Evolutionary conservation across 306 rosid species (phyloP).

Genomic region (Inga oerstediana): DNA sequence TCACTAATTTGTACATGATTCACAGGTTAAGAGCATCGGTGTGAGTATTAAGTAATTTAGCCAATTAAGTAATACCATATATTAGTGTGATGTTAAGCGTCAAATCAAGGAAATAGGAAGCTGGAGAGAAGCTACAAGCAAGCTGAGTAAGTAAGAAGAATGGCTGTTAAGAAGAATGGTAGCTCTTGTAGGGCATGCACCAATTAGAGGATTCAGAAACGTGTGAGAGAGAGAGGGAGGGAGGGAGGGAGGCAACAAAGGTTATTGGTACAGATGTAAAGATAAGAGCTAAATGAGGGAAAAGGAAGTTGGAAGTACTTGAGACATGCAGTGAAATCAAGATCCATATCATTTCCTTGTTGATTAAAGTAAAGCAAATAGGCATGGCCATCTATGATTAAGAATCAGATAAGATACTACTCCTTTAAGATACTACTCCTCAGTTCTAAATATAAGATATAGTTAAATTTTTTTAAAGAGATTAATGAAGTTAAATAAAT

Average conservation of each 20-base stretch:
- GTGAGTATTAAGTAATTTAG: too few species aligned
- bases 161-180: not conserved
- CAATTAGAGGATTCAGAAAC: not conserved
- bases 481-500: too few species aligned
- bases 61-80: not conserved
- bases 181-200: not conserved
- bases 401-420: not conserved
- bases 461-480: too few species aligned
- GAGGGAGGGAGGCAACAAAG: not conserved
- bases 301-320: conserved; percentile 26
- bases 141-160: not conserved
- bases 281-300: conserved; percentile 10
- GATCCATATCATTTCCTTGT: conserved; percentile 22
- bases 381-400: not conserved
- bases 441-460: too few species aligned
- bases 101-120: conserved; percentile 31
- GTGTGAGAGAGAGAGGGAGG: not conserved
- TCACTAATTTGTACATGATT: not conserved
- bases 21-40: not conserved
- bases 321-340: conserved; percentile 35
- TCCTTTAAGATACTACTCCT: too few species aligned
- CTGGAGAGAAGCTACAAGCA: not conserved
- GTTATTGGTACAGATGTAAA: conserved; percentile 29
- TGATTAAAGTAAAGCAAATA: conserved; percentile 1
- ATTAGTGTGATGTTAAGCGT: conserved; percentile 3